Percentiles rank a stretch among this genome's conserved stretches.
These are phyloP conservation scores for Galerina marginata DNA, from an alignment of 768 basidiomycete species.

Conservation along the genomic window DNA sequence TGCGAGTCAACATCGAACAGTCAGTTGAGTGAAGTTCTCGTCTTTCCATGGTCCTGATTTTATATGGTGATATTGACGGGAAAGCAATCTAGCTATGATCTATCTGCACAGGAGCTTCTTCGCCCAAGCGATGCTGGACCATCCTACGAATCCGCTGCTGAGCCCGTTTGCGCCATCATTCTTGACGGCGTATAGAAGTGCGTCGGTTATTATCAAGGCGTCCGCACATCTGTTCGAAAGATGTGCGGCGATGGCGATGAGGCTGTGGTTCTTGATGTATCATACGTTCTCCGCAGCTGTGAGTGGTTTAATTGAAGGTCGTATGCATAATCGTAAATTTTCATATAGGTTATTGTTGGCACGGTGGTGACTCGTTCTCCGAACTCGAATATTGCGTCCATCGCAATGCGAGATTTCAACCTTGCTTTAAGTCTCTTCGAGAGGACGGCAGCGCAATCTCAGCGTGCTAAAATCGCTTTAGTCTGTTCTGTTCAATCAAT, in stretches of 20 bases:
- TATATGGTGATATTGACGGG: not conserved
- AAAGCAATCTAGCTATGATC: slow-evolving; percentile 45
- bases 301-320: slow-evolving; percentile 15
- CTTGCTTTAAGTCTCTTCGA: slow-evolving; percentile 53
- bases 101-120: slow-evolving; percentile 64
- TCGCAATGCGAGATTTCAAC: slow-evolving; percentile 54
- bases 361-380: slow-evolving; percentile 66
- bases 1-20: slow-evolving; percentile 60
- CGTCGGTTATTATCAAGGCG: slow-evolving; percentile 56
- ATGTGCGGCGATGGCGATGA: slow-evolving; percentile 51
- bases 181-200: slow-evolving; percentile 57
- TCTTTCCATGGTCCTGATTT: not conserved
- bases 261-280: slow-evolving; percentile 56
- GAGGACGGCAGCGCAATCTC: slow-evolving; percentile 46
- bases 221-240: slow-evolving; percentile 54
- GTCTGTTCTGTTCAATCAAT: slow-evolving; percentile 33
- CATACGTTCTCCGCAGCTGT: slow-evolving; percentile 58
- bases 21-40: slow-evolving; percentile 47
- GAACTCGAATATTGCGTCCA: slow-evolving; percentile 50
- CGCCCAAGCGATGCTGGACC: slow-evolving; percentile 60
- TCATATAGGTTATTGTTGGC: slow-evolving; percentile 56
- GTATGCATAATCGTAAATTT: not conserved
- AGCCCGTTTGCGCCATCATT: slow-evolving; percentile 63
- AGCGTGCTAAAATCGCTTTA: slow-evolving; percentile 52
- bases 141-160: slow-evolving; percentile 56